Percentiles rank a stretch among this genome's conserved stretches.
phyloP scores from a whole-genome alignment of 2,329 filamentous ascomycete genomes.

The Pseudogymnoascus sp. region DNA sequence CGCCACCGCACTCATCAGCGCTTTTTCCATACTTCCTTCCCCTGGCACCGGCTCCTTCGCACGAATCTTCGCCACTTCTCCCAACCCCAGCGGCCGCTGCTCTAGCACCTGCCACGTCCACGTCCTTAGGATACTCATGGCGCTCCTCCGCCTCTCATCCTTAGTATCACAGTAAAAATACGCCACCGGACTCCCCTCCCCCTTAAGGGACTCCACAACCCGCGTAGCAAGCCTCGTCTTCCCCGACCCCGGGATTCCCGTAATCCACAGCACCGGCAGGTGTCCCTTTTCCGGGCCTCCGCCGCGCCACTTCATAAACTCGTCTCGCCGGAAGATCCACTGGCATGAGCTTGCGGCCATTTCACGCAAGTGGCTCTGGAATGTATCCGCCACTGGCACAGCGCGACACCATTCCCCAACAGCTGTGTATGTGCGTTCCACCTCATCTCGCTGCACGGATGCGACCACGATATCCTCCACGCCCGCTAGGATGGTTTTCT shows the following conservation, averaged over 20 bases:
- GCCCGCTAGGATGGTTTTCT: not conserved
- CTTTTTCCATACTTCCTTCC: not conserved
- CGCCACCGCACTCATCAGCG: not conserved
- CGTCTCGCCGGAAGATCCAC: not conserved
- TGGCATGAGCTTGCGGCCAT: not conserved
- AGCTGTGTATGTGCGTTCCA: not conserved
- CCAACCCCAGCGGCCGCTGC: not conserved
- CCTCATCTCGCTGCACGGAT: not conserved
- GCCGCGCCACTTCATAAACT: not conserved
- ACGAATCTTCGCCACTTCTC: not conserved
- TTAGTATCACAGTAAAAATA: not conserved
- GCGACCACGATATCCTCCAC: not conserved
- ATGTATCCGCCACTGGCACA: not conserved
- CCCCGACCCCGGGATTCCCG: not conserved
- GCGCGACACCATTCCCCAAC: not conserved
- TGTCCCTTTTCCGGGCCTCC: not conserved
- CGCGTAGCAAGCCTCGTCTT: not conserved
- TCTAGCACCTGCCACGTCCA: slow-evolving; percentile 2
- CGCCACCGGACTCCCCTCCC: not conserved
- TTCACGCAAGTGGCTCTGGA: not conserved
- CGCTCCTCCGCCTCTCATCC: not conserved
- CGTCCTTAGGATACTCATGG: not conserved
- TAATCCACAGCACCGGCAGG: not conserved
- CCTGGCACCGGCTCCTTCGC: not conserved
- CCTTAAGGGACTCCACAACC: not conserved